Conservation (phyloP, 495 filamentous ascomycete species). For the Talaromyces liani region DNA sequence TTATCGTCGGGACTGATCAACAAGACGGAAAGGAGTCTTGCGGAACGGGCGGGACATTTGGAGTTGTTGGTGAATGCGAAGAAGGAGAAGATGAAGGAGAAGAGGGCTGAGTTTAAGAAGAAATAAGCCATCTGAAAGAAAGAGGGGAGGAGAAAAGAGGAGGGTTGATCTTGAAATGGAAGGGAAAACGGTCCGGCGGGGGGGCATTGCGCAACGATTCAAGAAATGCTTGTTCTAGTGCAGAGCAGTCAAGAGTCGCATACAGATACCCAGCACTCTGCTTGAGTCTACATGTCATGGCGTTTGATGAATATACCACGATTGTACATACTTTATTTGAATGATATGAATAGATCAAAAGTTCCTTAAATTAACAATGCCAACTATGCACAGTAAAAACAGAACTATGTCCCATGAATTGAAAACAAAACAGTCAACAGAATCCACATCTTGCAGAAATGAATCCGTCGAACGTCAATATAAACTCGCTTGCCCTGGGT, state of each 20-base stretch:
- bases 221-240: too few relatives aligned
- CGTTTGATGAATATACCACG: not conserved
- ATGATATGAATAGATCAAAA: not conserved
- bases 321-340: not conserved
- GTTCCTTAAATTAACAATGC: not conserved
- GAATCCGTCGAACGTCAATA: not conserved
- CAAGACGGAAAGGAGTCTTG: slow-evolving; percentile 60
- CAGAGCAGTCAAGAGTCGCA: not conserved
- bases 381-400: not conserved
- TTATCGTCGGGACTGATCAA: slow-evolving; percentile 53
- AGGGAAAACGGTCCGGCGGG: too few relatives aligned
- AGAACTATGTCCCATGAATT: not conserved
- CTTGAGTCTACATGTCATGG: not conserved
- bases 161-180: not conserved
- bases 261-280: not conserved
- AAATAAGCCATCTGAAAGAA: not conserved
- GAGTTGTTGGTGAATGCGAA: slow-evolving; percentile 61
- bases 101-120: slow-evolving; percentile 12
- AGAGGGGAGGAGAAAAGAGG: not conserved
- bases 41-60: slow-evolving; percentile 63
- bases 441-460: not conserved
- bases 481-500: slow-evolving; percentile 6
- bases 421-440: not conserved
- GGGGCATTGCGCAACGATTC: too few relatives aligned
- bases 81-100: slow-evolving; percentile 39